These are phyloP conservation scores for Chlorella sp. DNA, from an alignment of 139 green algal genomes.

Conservation along the genomic window DNA sequence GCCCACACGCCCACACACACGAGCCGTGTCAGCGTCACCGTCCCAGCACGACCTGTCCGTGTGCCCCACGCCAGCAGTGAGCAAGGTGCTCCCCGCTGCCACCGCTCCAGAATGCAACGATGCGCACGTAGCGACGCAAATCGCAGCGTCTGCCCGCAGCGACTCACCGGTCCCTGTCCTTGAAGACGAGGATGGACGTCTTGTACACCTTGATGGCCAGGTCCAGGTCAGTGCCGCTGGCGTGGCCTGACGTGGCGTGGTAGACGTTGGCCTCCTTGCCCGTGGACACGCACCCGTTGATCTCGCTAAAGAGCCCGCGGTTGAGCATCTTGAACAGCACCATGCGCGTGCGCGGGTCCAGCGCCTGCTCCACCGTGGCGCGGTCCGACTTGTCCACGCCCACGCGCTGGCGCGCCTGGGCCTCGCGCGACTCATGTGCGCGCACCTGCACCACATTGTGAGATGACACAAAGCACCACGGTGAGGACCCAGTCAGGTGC, in stretches of 20 bases:
- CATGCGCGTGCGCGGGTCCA: constrained; percentile 93
- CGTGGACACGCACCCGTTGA: constrained; percentile 93
- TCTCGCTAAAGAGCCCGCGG: constrained; percentile 70
- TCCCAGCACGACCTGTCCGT: too few relatives aligned
- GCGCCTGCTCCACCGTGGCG: constrained; percentile 85
- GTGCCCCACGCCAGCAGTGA: too few relatives aligned
- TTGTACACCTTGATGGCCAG: constrained; percentile 99
- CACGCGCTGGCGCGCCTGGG: not conserved
- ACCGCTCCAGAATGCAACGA: too few relatives aligned
- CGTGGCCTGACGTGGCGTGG: constrained; percentile 50
- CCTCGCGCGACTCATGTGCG: constrained; percentile 3
- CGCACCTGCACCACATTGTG: constrained; percentile 6
- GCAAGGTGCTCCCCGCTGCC: too few relatives aligned
- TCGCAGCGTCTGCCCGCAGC: too few relatives aligned
- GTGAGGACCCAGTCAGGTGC: not conserved
- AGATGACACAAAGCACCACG: not conserved
- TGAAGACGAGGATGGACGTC: constrained; percentile 97
- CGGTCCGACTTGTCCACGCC: constrained; percentile 78
- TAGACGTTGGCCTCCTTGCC: constrained; percentile 99
- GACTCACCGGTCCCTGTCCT: constrained; percentile 77
- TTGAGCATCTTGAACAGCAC: constrained; percentile 99
- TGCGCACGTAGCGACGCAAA: too few relatives aligned
- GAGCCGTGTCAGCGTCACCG: too few relatives aligned
- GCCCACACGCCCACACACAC: too few relatives aligned
- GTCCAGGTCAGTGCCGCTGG: constrained; percentile 34